Conservation (phyloP, 2,329 filamentous ascomycete species). For the Colletotrichum sp. region DNA sequence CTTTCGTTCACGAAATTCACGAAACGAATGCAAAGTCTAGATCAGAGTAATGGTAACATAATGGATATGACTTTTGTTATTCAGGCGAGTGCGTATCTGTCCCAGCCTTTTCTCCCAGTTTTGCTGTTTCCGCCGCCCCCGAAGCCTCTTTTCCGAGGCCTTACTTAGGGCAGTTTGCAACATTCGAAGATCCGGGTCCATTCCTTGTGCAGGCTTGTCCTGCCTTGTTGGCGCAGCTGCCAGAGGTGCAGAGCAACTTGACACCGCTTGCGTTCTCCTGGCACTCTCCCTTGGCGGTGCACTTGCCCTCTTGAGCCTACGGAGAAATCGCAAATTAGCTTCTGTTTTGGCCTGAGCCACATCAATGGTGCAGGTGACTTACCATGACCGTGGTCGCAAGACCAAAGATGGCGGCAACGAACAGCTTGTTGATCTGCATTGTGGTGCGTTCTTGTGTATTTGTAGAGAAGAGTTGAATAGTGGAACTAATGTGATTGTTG, state of each 20-base stretch:
- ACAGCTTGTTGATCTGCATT: neutral
- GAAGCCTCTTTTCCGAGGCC: neutral
- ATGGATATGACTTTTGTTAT: neutral
- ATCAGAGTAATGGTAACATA: neutral
- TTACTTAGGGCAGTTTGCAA: neutral
- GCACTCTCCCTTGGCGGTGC: neutral
- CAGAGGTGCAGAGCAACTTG: neutral
- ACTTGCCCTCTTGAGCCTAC: conserved; percentile 4
- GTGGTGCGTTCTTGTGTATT: neutral
- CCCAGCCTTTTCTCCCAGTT: neutral
- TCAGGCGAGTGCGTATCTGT: neutral
- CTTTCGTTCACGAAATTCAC: neutral
- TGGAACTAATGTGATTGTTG: neutral
- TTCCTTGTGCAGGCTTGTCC: neutral
- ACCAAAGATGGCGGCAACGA: neutral
- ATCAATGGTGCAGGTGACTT: neutral
- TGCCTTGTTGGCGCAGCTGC: neutral
- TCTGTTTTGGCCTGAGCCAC: neutral
- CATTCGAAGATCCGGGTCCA: neutral
- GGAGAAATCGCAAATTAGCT: neutral
- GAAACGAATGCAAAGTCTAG: rapidly evolving
- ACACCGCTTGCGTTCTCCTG: neutral
- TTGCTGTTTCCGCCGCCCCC: neutral
- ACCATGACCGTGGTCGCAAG: neutral
- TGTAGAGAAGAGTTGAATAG: neutral